Conservation (phyloP, 441 rosid species). For the Euphorbia corollata region DNA sequence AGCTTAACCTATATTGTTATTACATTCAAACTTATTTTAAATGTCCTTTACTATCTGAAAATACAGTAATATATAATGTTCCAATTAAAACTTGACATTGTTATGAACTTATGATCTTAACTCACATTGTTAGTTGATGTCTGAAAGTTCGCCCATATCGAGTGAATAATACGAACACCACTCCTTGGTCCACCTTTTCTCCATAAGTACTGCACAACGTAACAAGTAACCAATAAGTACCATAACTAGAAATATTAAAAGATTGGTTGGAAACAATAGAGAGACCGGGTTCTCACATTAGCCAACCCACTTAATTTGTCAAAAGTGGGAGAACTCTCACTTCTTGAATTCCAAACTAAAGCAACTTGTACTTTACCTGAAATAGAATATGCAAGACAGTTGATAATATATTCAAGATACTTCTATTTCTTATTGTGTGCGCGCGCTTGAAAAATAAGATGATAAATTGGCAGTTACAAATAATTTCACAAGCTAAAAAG, state of each 20-base stretch:
- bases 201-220: slow-evolving; percentile 61
- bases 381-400: slow-evolving; percentile 17
- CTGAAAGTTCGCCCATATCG: slow-evolving; percentile 98
- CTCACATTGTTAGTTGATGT: slow-evolving; percentile 87
- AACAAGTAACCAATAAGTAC: not conserved
- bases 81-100: slow-evolving; percentile 38
- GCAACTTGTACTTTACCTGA: slow-evolving; percentile 79
- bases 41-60: too few relatives aligned
- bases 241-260: not conserved
- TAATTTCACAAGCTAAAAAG: slow-evolving; percentile 10
- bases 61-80: too few relatives aligned
- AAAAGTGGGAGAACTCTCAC: slow-evolving; percentile 57
- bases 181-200: slow-evolving; percentile 72
- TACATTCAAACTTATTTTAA: too few relatives aligned
- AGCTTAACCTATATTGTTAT: not conserved
- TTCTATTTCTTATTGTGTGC: not conserved
- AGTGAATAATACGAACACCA: slow-evolving; percentile 52
- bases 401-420: not conserved
- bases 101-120: slow-evolving; percentile 26
- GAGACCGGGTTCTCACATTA: slow-evolving; percentile 38
- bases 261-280: not conserved
- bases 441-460: not conserved
- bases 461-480: not conserved
- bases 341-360: slow-evolving; percentile 91
- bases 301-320: slow-evolving; percentile 70